phyloP scores from a whole-genome alignment of 306 rosid species.

The Rubus parviflorus region DNA sequence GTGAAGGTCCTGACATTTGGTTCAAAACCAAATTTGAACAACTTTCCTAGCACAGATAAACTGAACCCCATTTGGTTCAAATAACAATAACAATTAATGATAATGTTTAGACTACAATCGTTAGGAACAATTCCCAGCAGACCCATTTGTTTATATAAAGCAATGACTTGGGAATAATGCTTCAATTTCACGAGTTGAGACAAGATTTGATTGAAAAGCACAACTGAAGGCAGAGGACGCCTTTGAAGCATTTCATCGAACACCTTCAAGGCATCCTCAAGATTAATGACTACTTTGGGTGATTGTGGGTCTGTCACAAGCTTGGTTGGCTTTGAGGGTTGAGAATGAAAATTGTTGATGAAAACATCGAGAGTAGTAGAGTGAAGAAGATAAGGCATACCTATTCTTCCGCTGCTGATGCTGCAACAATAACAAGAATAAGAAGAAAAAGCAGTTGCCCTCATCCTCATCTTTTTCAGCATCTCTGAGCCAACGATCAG shows the following conservation, averaged over 20 bases:
- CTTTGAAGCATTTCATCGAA: conserved; percentile 24
- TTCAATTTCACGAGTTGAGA: conserved; percentile 24
- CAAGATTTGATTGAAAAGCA: conserved; percentile 29
- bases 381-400: too few species aligned
- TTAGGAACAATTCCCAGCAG: background rate
- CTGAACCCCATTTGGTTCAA: background rate
- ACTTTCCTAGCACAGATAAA: conserved; percentile 20
- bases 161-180: conserved; percentile 19
- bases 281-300: background rate
- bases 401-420: too few species aligned
- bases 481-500: too few species aligned
- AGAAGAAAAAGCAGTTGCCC: too few species aligned
- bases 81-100: conserved; percentile 39
- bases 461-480: too few species aligned
- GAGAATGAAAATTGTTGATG: background rate
- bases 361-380: background rate
- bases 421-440: too few species aligned
- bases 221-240: conserved; percentile 24
- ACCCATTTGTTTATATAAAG: conserved; percentile 25
- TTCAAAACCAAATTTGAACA: conserved; percentile 26
- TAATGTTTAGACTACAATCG: conserved; percentile 34
- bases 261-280: background rate
- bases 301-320: background rate
- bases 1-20: conserved; percentile 11
- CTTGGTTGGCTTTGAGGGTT: background rate